Evolutionary conservation across 1,284 basidiomycete species (phyloP).

Genomic region (Naganishia liquefaciens): DNA sequence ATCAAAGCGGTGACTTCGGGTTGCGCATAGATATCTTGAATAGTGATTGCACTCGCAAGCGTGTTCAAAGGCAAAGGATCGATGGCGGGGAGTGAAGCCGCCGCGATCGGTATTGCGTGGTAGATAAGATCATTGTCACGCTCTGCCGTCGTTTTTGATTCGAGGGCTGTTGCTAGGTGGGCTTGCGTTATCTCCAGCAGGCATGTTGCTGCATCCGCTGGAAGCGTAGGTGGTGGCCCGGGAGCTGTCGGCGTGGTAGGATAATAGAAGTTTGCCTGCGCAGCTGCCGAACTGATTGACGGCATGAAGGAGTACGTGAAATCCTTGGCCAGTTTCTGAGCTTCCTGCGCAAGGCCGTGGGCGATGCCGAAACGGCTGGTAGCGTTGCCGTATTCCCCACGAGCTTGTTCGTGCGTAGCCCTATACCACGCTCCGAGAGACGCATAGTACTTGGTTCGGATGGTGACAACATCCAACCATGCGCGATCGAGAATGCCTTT

Average conservation of each 20-base stretch:
- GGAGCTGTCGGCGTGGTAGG: slow-evolving; percentile 62
- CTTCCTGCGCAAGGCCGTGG: slow-evolving; percentile 81
- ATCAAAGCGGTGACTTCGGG: slow-evolving; percentile 94
- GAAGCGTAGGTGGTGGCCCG: slow-evolving; percentile 70
- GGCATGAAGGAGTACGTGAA: slow-evolving; percentile 75
- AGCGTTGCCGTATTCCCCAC: slow-evolving; percentile 80
- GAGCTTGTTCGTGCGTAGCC: slow-evolving; percentile 72
- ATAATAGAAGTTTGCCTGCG: slow-evolving; percentile 75
- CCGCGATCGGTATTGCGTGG: slow-evolving; percentile 84
- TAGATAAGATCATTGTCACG: slow-evolving; percentile 98
- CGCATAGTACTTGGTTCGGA: slow-evolving; percentile 85
- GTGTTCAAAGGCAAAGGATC: slow-evolving; percentile 74
- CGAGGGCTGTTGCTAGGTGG: slow-evolving; percentile 73
- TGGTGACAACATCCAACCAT: slow-evolving; percentile 71
- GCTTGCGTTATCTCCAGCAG: slow-evolving; percentile 80
- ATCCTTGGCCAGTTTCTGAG: slow-evolving; percentile 66
- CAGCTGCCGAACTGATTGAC: slow-evolving; percentile 43
- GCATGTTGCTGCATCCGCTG: slow-evolving; percentile 76
- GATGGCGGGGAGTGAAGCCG: slow-evolving; percentile 74
- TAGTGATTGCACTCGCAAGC: slow-evolving; percentile 67
- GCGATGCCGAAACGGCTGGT: slow-evolving; percentile 79
- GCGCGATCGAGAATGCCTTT: slow-evolving; percentile 95
- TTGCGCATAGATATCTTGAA: slow-evolving; percentile 89
- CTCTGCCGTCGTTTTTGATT: slow-evolving; percentile 72
- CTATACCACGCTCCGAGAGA: slow-evolving; percentile 88